Base-by-base conservation (phyloP, 2,329 filamentous ascomycete genomes). In the Exophiala lecanii-corni region DNA sequence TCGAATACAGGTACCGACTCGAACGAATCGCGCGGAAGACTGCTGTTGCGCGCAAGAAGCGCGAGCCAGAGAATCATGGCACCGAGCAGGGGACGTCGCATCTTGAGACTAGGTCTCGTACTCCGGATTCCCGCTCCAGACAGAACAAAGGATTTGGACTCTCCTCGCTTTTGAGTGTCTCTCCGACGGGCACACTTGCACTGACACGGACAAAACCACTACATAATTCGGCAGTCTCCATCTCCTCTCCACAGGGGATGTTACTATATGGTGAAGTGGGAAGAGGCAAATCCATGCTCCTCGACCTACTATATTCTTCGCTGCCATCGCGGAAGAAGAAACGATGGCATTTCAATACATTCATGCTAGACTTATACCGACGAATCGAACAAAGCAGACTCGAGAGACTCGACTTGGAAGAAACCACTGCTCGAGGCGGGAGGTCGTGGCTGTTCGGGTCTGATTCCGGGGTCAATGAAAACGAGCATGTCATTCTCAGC, bases 301-400 rank as follows among this genome's bases (percentile, higher is more conserved):
- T 89, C 10, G 86, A 91, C 57, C 68, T 92, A 0, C 78, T 92
- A n/a, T 84, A 84, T 10, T 82, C 88, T 39, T 84, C 82, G 38
- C 65, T 92, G 3, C 86, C 86, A 1, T 88, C 79, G 12, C 69
- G 73, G 33, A 81, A 80, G 57, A 91, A 91, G 67, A 72, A 75
- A 54, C 71, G 85, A 47, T 89, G 83, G 80, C 86, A 91, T 59
- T 92, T 89, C 65, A 88, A 87, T 60, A 88, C 84, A 0, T 92
- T 92, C 56, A 92, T 92, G 84, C 70, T 91, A 6, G 81, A 89
- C 53, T 81, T 79, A 0, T 73, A 89, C 35, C 82, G 84, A 1
- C 80, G 81, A 38, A 69, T 92, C 1, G 86, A 91, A 55, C 68
- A 73, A 9, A 73, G 85, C 33, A 72, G 86, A 3, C 62, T 63